Conservation (phyloP, 805 yeast genomes). For the Schwanniomyces vanrijiae region DNA sequence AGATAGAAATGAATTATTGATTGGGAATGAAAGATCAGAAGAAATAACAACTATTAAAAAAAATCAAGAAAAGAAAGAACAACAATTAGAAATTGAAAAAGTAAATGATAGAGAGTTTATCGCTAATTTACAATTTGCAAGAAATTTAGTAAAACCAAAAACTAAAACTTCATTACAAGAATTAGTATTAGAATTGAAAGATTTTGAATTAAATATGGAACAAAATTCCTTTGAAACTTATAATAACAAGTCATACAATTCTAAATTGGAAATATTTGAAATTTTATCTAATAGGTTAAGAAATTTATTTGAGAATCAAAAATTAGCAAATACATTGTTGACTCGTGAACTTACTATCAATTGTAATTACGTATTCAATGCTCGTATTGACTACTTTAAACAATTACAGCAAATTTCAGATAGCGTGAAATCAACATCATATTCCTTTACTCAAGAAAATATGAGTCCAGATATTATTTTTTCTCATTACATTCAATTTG, state of each 20-base stretch:
- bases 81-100: slow-evolving; percentile 23
- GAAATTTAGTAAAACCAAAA: slow-evolving; percentile 26
- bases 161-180: slow-evolving; percentile 35
- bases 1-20: slow-evolving; percentile 40
- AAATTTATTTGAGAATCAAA: slow-evolving; percentile 42
- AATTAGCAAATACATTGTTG: slow-evolving; percentile 36
- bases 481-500: neutral
- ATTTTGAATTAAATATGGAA: slow-evolving; percentile 22
- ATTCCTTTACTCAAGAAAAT: slow-evolving; percentile 16
- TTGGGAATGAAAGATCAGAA: slow-evolving; percentile 30
- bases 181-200: slow-evolving; percentile 24
- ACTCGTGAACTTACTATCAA: slow-evolving; percentile 50
- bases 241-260: slow-evolving; percentile 4
- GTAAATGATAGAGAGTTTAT: slow-evolving; percentile 26
- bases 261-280: slow-evolving; percentile 19
- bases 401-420: slow-evolving; percentile 88
- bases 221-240: slow-evolving; percentile 12
- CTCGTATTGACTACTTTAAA: slow-evolving; percentile 78
- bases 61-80: slow-evolving; percentile 17
- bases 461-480: slow-evolving; percentile 2
- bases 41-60: slow-evolving; percentile 15
- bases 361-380: slow-evolving; percentile 68
- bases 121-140: slow-evolving; percentile 18
- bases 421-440: slow-evolving; percentile 52
- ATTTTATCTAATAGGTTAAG: slow-evolving; percentile 22